Evolutionary conservation across 78 protist species (phyloP), one percentile per base, ranked within the genome.

Genomic region (Pigoraptor vietnamica): DNA sequence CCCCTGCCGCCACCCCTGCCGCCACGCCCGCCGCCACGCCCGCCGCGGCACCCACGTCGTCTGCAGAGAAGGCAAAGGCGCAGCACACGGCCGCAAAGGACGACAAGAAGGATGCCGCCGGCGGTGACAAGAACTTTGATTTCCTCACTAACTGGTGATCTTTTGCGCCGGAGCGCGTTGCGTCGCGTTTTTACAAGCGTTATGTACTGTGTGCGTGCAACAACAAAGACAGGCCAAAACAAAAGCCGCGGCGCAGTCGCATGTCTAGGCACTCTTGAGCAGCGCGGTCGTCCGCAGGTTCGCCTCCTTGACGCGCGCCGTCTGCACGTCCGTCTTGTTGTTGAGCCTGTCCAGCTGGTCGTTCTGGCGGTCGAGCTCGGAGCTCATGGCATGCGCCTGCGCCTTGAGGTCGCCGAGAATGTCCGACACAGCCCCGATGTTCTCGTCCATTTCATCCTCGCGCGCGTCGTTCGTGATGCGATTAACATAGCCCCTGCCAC

Each of bases 381-480:
- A 2, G 82, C 86, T 35, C 93, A 92, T 92, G n/a, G 0, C 91
- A 2, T 88, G 24, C 40, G 93, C 93, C 90, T 91, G 93, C 33
- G 29, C 40, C 89, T 82, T 81, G 40, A 92, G 48, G 67, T 92
- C 56, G 90, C 91, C 91, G 33, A 92, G 40, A 84, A 92, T 89
- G 37, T n/a, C 48, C 56, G 37, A 82, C 24, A 92, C 91, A 14
- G 90, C 90, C 1, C 86, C 93, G 9, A 92, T 24, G 48, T 92
- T 92, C 40, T 92, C 93, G 36, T 92, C 86, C 91, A 92, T 92
- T 33, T 92, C 93, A 37, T 87, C 93, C 91, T 92, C 93, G 48
- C 93, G 91, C 2, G 81, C 91, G 37, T 92, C 93, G 86, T 92
- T 87, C n/a, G 93, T 92, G 48, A 92, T 14, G 32, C 91, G 87